Percentiles rank a stretch among this genome's conserved stretches.
Evolutionary conservation across 2,329 filamentous ascomycete species (phyloP).

Genomic region (Acrocalymma vagum): DNA sequence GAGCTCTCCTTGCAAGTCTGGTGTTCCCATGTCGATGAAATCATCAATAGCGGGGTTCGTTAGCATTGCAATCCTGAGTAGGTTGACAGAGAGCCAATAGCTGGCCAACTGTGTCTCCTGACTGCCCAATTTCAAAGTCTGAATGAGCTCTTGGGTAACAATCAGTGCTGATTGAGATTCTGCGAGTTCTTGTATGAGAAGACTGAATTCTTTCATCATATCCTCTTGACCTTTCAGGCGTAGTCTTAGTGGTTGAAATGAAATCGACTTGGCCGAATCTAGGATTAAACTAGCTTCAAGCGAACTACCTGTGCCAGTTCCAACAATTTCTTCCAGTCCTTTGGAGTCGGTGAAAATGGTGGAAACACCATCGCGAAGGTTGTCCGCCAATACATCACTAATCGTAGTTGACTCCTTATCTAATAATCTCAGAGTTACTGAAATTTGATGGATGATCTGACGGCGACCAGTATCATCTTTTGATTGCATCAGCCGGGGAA

Average conservation of each 20-base stretch:
- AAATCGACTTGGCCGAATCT: constrained; percentile 25
- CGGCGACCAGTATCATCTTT: constrained; percentile 82
- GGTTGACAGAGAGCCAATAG: constrained; percentile 81
- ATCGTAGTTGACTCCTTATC: constrained; percentile 70
- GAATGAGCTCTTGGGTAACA: constrained; percentile 72
- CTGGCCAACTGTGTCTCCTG: constrained; percentile 71
- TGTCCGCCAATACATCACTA: constrained; percentile 71
- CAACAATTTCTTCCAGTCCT: constrained; percentile 26
- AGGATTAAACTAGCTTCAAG: constrained; percentile 26
- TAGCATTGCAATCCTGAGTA: constrained; percentile 67
- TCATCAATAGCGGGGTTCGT: constrained; percentile 67
- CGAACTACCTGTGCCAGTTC: constrained; percentile 8
- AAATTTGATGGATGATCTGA: constrained; percentile 77
- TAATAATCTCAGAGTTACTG: constrained; percentile 74
- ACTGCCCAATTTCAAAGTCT: constrained; percentile 66
- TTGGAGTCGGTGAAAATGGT: constrained; percentile 54
- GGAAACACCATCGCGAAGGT: constrained; percentile 77
- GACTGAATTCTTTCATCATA: constrained; percentile 69
- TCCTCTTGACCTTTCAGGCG: constrained; percentile 70
- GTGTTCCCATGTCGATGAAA: constrained; percentile 66
- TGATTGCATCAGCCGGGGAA: constrained; percentile 84
- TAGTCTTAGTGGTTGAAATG: constrained; percentile 68
- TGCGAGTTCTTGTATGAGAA: constrained; percentile 65
- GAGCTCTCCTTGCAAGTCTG: constrained; percentile 38
- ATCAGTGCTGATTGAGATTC: constrained; percentile 52